Conservation (phyloP, 768 basidiomycete genomes). For the Suillus lakei region DNA sequence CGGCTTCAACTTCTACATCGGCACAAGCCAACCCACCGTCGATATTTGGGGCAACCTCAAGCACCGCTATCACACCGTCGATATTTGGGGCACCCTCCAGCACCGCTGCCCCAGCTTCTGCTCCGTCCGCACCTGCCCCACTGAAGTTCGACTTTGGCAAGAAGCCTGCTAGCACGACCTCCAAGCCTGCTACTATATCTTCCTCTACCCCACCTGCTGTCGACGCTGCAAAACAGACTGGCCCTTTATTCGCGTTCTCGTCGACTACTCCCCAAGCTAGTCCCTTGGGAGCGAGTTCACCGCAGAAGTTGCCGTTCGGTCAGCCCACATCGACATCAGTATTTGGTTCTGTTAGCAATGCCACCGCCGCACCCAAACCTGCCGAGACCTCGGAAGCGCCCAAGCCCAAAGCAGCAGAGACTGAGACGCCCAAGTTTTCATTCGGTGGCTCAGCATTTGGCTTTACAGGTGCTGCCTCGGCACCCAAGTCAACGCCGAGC, state of each 20-base stretch:
- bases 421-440: constrained; percentile 25
- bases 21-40: constrained; percentile 23
- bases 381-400: constrained; percentile 18
- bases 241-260: constrained; percentile 28
- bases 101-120: constrained; percentile 8
- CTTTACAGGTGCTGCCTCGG: constrained; percentile 10
- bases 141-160: constrained; percentile 18
- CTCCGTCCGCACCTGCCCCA: constrained; percentile 13
- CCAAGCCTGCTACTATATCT: background rate
- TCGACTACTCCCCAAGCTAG: constrained; percentile 12
- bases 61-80: constrained; percentile 23
- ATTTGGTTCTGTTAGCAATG: background rate
- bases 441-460: constrained; percentile 19
- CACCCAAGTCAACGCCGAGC: constrained; percentile 24
- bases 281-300: constrained; percentile 9
- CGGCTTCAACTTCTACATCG: constrained; percentile 4
- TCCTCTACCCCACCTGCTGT: constrained; percentile 2
- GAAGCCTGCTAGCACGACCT: constrained; percentile 3
- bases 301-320: background rate
- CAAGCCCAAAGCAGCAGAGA: constrained; percentile 15
- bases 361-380: background rate
- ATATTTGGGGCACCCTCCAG: constrained; percentile 18
- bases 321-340: background rate
- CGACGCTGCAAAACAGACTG: constrained; percentile 18
- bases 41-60: constrained; percentile 19